Base-by-base conservation (phyloP, 2,329 filamentous ascomycete species). In the Fusarium tupiense region DNA sequence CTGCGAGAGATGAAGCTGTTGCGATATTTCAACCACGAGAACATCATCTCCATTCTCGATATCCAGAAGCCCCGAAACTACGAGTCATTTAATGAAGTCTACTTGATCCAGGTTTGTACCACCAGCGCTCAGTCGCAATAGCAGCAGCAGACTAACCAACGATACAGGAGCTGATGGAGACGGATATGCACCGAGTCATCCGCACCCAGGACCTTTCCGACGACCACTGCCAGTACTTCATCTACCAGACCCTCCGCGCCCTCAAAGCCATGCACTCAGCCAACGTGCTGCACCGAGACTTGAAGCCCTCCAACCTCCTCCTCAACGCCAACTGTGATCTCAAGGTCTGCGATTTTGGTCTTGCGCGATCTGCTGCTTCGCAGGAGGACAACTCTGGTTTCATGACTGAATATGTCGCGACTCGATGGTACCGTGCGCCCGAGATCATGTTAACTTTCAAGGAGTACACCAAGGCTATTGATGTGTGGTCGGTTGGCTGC, bases 391-490 rank as follows among this genome's bases (percentile, higher is more conserved):
- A 99, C 86, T 98, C 96, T n/a, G 96, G 96, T 29, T 99, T 99
- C 90, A 99, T 99, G 96, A 99, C 96, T 22, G 96, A 99, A 97
- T 99, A 99, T 83, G 96, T 99, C 65, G 96, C 96, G 59, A 99
- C 96, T 53, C 92, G 96, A 80, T 99, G 96, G 96, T 99, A 99
- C 85, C 95, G 96, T 84, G 96, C 96, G 11, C 96, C 96, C 8
- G 96, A 99, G 83, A 99, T 99, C 84, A 99, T 99, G 96, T 92
- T 99, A 86, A 99, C 96, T 19, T 99, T 98, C 88, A 98, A 99
- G 87, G 96, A 99, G 85, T 99, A 99, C 86, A 99, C 96, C 79
- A 99, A 98, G 86, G 96, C 96, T 49, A 99, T 99, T 81, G 96
- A 99, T 81, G 95, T 99, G 17, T 99, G 96, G 96, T 98, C 95